Conservation (phyloP, 805 yeast species). For the Saccharomyces mikatae region DNA sequence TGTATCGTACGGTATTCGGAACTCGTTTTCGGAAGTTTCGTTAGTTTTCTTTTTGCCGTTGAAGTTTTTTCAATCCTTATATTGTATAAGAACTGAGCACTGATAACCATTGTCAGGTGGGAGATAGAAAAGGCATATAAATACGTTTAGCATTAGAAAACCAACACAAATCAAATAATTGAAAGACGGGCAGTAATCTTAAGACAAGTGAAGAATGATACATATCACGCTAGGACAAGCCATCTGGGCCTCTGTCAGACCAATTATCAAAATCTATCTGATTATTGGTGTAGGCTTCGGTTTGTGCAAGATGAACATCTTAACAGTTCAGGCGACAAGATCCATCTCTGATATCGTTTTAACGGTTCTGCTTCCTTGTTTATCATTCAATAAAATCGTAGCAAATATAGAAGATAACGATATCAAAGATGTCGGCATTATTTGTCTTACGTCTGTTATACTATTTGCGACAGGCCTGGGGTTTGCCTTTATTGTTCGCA, state of each 20-base stretch:
- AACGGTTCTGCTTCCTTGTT: constrained; percentile 55
- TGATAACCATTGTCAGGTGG: not conserved
- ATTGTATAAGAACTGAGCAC: not conserved
- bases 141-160: not conserved
- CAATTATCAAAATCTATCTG: constrained; percentile 66
- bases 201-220: constrained; percentile 7
- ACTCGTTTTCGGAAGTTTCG: not conserved
- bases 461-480: constrained; percentile 44
- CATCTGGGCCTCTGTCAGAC: constrained; percentile 53
- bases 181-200: not conserved
- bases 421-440: constrained; percentile 61
- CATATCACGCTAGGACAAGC: constrained; percentile 26
- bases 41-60: not conserved
- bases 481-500: constrained; percentile 33
- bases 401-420: constrained; percentile 53
- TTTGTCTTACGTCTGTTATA: constrained; percentile 43
- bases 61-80: not conserved
- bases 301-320: constrained; percentile 49
- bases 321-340: constrained; percentile 54
- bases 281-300: constrained; percentile 60
- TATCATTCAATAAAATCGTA: constrained; percentile 58
- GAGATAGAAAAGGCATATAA: not conserved
- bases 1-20: not conserved
- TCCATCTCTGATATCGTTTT: constrained; percentile 59
- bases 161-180: not conserved